Percentiles rank a stretch among this genome's conserved stretches.
phyloP scores from a whole-genome alignment of 371 early-diverging fungal species.

The Mucor lusitanicus region DNA sequence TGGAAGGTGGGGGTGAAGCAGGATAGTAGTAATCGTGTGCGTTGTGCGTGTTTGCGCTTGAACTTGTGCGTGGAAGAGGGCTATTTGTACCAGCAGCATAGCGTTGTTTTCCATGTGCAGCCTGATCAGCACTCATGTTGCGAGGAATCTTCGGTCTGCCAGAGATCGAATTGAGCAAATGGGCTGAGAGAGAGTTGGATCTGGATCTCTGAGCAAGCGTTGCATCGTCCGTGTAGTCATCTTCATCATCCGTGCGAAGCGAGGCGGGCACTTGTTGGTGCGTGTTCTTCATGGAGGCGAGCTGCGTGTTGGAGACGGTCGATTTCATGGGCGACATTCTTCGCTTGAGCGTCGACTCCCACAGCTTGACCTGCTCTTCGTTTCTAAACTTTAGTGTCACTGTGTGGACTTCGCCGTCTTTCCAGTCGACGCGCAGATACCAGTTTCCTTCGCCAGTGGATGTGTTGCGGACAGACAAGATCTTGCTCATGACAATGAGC shows the following conservation, averaged over 20 bases:
- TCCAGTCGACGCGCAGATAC: constrained; percentile 77
- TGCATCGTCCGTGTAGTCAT: constrained; percentile 29
- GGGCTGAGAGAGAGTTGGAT: constrained; percentile 40
- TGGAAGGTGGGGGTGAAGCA: constrained; percentile 62
- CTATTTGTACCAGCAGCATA: not conserved
- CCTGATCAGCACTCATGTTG: constrained; percentile 29
- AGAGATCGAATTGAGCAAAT: constrained; percentile 21
- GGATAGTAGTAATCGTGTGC: constrained; percentile 36
- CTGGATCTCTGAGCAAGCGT: constrained; percentile 23
- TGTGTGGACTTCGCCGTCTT: constrained; percentile 77
- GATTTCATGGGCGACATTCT: constrained; percentile 22
- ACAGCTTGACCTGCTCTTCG: constrained; percentile 87
- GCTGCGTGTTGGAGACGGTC: constrained; percentile 45
- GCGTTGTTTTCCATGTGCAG: constrained; percentile 2
- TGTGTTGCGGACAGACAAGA: constrained; percentile 11
- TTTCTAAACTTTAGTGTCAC: constrained; percentile 84
- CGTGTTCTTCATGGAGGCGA: constrained; percentile 39
- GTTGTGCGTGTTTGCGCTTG: constrained; percentile 10
- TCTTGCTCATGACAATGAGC: constrained; percentile 55
- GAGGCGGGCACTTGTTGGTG: constrained; percentile 9
- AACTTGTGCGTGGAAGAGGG: constrained; percentile 19
- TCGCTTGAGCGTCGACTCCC: constrained; percentile 73
- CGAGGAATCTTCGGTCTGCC: constrained; percentile 32
- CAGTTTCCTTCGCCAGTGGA: constrained; percentile 41
- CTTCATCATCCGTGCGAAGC: constrained; percentile 39